These are phyloP conservation scores for Neopestalotiopsis sp. DNA, from an alignment of 2,329 filamentous ascomycete species.

Conservation along the genomic window DNA sequence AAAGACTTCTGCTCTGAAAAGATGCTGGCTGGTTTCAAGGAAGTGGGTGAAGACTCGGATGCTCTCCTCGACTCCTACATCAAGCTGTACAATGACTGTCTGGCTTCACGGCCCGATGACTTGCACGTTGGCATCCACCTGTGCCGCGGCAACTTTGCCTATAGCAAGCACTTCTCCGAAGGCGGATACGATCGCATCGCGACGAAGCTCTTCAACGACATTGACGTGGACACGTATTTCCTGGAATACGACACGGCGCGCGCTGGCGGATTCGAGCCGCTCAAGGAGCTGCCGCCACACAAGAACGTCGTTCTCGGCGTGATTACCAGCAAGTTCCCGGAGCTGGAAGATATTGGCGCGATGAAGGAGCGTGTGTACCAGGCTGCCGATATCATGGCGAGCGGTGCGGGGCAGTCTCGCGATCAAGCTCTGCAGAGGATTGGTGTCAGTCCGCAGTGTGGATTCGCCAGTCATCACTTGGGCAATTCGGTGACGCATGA, in stretches of 20 bases:
- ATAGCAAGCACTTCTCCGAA: constrained; percentile 70
- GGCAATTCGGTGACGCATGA: constrained; percentile 73
- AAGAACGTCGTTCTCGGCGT: constrained; percentile 70
- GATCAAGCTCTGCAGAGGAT: constrained; percentile 73
- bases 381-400: constrained; percentile 72
- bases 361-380: constrained; percentile 63
- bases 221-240: constrained; percentile 71
- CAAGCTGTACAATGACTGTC: constrained; percentile 76
- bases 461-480: constrained; percentile 76
- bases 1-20: constrained; percentile 76
- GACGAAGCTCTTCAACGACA: constrained; percentile 67
- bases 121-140: constrained; percentile 81
- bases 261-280: constrained; percentile 69
- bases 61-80: constrained; percentile 78
- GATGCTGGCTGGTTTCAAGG: constrained; percentile 74
- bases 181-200: constrained; percentile 72
- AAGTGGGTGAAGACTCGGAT: constrained; percentile 71
- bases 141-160: constrained; percentile 73
- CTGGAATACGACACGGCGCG: constrained; percentile 72
- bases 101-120: constrained; percentile 67
- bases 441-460: constrained; percentile 75
- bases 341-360: constrained; percentile 66
- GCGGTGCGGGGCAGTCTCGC: constrained; percentile 67
- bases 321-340: constrained; percentile 67
- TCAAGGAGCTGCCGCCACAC: constrained; percentile 63